phyloP scores from a whole-genome alignment of 2,329 filamentous ascomycete species.

The Beauveria pseudobassiana region DNA sequence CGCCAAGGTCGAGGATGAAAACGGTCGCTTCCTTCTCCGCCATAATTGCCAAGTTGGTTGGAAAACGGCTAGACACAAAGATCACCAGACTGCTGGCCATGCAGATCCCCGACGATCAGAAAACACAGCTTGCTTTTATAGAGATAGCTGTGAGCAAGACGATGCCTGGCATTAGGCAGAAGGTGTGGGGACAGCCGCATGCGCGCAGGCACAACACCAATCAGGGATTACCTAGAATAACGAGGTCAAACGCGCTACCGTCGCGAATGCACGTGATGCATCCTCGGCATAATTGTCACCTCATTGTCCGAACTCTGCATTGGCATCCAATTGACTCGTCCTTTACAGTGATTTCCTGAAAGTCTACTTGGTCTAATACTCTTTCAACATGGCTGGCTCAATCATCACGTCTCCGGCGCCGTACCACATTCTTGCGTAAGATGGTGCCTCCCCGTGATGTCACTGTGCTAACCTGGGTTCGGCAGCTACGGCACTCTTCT shows the following conservation, averaged over 20 bases:
- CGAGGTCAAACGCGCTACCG: background rate
- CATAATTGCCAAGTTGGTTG: slow-evolving; percentile 46
- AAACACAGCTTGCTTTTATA: background rate
- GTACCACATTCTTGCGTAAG: slow-evolving; percentile 70
- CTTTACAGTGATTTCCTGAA: background rate
- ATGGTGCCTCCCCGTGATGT: background rate
- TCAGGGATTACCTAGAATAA: background rate
- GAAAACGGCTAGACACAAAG: background rate
- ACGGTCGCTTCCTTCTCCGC: slow-evolving; percentile 88
- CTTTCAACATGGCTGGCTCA: slow-evolving; percentile 37
- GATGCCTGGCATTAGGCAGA: slow-evolving; percentile 9
- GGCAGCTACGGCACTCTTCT: slow-evolving; percentile 78
- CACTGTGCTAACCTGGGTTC: slow-evolving; percentile 18
- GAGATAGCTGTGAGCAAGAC: background rate
- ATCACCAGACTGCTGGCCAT: background rate
- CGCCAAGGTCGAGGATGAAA: slow-evolving; percentile 83
- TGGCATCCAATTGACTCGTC: background rate
- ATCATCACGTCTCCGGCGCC: slow-evolving; percentile 57
- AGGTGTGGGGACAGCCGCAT: slow-evolving; percentile 2
- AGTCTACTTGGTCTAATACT: background rate
- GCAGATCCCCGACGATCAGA: background rate
- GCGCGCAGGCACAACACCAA: background rate
- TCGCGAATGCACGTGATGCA: slow-evolving; percentile 11
- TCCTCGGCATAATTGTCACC: background rate
- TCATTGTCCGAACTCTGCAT: background rate